Conservation (phyloP, 2,329 filamentous ascomycete species). For the Aspergillus sp. region DNA sequence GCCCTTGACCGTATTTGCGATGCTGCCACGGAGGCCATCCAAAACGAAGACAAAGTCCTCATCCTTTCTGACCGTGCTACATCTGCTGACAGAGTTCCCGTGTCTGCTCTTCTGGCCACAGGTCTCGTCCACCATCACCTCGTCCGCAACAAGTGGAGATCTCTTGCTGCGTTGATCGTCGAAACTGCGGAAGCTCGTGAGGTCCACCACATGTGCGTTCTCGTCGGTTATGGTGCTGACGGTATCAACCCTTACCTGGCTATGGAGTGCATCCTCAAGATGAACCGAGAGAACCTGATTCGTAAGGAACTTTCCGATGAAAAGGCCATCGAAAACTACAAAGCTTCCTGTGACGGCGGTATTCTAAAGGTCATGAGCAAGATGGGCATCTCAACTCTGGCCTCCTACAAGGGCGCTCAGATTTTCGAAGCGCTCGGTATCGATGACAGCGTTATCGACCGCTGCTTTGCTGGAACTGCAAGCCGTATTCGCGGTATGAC, state of each 20-base stretch:
- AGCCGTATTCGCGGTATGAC: slow-evolving; percentile 93
- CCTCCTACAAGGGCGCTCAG: slow-evolving; percentile 96
- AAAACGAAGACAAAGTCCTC: slow-evolving; percentile 80
- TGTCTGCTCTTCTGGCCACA: slow-evolving; percentile 83
- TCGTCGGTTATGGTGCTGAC: slow-evolving; percentile 92
- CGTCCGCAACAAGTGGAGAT: slow-evolving; percentile 93
- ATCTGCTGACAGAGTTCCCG: slow-evolving; percentile 75
- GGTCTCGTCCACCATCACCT: slow-evolving; percentile 95
- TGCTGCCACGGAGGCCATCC: slow-evolving; percentile 78
- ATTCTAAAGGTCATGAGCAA: slow-evolving; percentile 99
- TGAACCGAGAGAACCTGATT: slow-evolving; percentile 89
- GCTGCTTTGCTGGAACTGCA: slow-evolving; percentile 91
- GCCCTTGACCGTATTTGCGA: slow-evolving; percentile 88
- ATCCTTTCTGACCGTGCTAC: slow-evolving; percentile 87
- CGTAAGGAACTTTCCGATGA: slow-evolving; percentile 84
- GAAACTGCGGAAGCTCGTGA: slow-evolving; percentile 96
- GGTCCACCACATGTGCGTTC: slow-evolving; percentile 98
- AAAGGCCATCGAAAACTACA: slow-evolving; percentile 89
- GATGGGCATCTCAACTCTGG: slow-evolving; percentile 97
- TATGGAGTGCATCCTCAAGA: slow-evolving; percentile 95
- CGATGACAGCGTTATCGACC: slow-evolving; percentile 86
- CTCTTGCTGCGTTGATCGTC: slow-evolving; percentile 79
- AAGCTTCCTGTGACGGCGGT: slow-evolving; percentile 92
- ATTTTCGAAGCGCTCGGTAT: slow-evolving; percentile 96
- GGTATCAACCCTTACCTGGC: slow-evolving; percentile 93